Base-by-base conservation (phyloP, 2,329 filamentous ascomycete species). In the Graphilbum ipis-grandicollis region DNA sequence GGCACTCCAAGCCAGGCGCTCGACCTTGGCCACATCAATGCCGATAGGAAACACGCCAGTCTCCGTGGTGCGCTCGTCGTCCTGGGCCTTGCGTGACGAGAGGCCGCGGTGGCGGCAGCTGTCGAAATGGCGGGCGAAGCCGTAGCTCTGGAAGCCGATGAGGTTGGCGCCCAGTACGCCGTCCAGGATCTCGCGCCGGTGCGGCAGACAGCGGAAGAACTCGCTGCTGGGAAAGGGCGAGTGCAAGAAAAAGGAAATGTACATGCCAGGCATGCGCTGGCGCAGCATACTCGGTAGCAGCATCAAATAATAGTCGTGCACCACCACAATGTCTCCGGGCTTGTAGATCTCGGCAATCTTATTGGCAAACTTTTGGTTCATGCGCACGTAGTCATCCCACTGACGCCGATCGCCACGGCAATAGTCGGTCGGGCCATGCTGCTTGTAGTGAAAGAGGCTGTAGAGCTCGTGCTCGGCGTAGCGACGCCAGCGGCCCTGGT, bases 141-240 rank as follows among this genome's bases (percentile, higher is more conserved):
- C 90, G 60, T 85, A 90, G 8, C 85, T 90, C 57, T 96, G 88
- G 60, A 96, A 94, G 1, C 85, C 86, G 43, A 96, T 74, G 62
- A 96, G 76, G 56, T 94, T 94, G 39, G 88, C 74, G 15, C 88
- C 86, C 31, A 96, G 65, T 33, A 93, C 75, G 34, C 90, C 90
- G 47, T 90, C 84, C 13, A 96, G 64, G 10, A 96, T 68, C 53
- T 94, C 85, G 56, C 93, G 93, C 46, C 88, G 74, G 44, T 83
- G 75, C 28, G 83, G 81, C 39, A 94, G 64, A 54, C 86, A 93
- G 34, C 86, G 75, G 53, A 94, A 73, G 52, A 93, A 94, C 57
- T 96, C 90, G 64, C 83, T 93, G 58, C 85, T 93, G 25, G 88
- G 88, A 57, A 96, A 96, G 0, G 88, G 88, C 33, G 84, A 79